These are phyloP conservation scores for Metschnikowia gelsemii DNA, from an alignment of 805 yeast species.

Conservation along the genomic window DNA sequence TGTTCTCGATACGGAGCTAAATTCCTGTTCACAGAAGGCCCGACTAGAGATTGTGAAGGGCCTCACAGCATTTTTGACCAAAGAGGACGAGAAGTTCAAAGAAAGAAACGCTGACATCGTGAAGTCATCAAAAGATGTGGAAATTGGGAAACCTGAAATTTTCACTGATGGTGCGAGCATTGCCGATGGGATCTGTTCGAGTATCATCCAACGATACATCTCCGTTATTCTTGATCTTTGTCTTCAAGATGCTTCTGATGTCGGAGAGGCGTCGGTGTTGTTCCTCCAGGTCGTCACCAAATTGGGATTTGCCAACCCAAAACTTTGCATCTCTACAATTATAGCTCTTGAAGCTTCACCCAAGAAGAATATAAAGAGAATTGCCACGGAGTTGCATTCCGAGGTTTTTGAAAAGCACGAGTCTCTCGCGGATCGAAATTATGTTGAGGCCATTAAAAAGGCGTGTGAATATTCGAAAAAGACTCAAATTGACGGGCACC, in stretches of 20 bases:
- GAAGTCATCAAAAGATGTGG: slow-evolving; percentile 34
- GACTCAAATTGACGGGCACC: slow-evolving; percentile 16
- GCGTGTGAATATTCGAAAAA: slow-evolving; percentile 49
- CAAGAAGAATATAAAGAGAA: slow-evolving; percentile 38
- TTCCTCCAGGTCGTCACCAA: slow-evolving; percentile 56
- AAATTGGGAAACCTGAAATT: slow-evolving; percentile 48
- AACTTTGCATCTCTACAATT: slow-evolving; percentile 63
- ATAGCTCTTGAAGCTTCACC: slow-evolving; percentile 66
- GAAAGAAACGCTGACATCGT: slow-evolving; percentile 50
- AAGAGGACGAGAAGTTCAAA: slow-evolving; percentile 52
- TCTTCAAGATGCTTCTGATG: slow-evolving; percentile 43
- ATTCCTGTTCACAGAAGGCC: slow-evolving; percentile 34
- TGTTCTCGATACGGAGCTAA: slow-evolving; percentile 52
- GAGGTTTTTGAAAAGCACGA: slow-evolving; percentile 66
- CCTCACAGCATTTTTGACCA: slow-evolving; percentile 53
- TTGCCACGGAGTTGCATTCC: slow-evolving; percentile 53
- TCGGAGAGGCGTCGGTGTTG: slow-evolving; percentile 51
- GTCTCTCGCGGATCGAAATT: slow-evolving; percentile 64
- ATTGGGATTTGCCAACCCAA: slow-evolving; percentile 75
- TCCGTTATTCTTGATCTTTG: slow-evolving; percentile 49
- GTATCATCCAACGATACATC: slow-evolving; percentile 64
- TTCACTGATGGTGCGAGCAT: slow-evolving; percentile 49
- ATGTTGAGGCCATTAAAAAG: slow-evolving; percentile 58
- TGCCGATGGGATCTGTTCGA: slow-evolving; percentile 60
- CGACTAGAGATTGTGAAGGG: slow-evolving; percentile 57